Evolutionary conservation across 1,284 basidiomycete species (phyloP), one percentile per base, ranked within the genome.

Genomic region (Ganoderma sinense): DNA sequence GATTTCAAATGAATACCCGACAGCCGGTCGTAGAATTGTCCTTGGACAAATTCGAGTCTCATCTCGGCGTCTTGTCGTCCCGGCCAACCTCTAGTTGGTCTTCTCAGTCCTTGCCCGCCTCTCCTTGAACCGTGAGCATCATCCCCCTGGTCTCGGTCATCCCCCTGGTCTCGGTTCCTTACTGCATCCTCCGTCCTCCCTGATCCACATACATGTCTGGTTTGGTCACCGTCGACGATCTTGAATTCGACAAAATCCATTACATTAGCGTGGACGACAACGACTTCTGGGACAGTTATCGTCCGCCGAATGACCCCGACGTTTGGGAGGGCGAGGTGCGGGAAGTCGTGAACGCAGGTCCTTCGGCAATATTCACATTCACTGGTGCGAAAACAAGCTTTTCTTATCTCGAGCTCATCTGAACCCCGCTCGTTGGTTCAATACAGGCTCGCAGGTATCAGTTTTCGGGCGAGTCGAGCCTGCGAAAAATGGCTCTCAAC

Each of bases 381-480:
- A 68, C 64, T 29, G 70, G 70, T 71, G 33, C 61, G 67, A 55
- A 26, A 5, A 11, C 45, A n/a, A n/a, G 13, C 18, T 23, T 48
- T 58, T 13, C 40, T 13, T 29, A 10, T 51, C 18, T 8, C 29
- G 6, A 59, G 41, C n/a, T 23, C 8, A 4, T 20, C 26, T 14
- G 23, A 23, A n/a, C 16, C 31, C 14, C 36, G 18, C 7, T 6
- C 26, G 39, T 18, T 29, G 31, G 6, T 20, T 26, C 10, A 7
- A 4, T 7, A 26, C 55, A 72, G 71, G 71, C n/a, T 67, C 71
- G 16, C 71, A 72, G 23, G 66, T 72, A 26, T 69, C 60, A 31
- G 68, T 72, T 10, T 67, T 56, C 29, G 71, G 71, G n/a, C 66
- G 65, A 45, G 48, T 72, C 13, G 56, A 65, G 26, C 68, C 68